Evolutionary conservation across 2,329 filamentous ascomycete species (phyloP).

Genomic region (Gliomastix tumulicola): DNA sequence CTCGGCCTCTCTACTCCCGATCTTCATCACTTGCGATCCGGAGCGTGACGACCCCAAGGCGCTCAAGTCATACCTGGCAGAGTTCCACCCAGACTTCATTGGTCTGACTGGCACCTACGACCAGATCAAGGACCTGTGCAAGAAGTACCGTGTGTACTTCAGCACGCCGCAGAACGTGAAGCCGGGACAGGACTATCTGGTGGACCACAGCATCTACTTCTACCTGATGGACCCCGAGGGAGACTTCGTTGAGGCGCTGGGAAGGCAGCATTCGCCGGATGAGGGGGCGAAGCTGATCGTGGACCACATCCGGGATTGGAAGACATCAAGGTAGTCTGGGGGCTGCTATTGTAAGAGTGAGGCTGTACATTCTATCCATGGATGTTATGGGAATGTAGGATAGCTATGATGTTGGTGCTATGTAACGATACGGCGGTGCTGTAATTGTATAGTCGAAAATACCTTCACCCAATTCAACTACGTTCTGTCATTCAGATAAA

Average conservation of each 20-base stretch:
- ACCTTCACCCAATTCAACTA: too few relatives aligned
- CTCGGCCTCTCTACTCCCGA: conserved; percentile 52
- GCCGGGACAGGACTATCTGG: conserved; percentile 91
- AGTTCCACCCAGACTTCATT: conserved; percentile 83
- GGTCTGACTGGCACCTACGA: conserved; percentile 92
- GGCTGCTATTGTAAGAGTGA: too few relatives aligned
- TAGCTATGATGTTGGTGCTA: too few relatives aligned
- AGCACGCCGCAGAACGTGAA: conserved; percentile 83
- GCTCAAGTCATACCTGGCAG: conserved; percentile 75
- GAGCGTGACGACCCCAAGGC: conserved; percentile 82
- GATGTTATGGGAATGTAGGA: too few relatives aligned
- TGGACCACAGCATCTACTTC: conserved; percentile 99
- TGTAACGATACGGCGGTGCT: too few relatives aligned
- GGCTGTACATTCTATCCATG: too few relatives aligned
- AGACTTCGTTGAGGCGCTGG: conserved; percentile 95
- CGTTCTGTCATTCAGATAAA: too few relatives aligned
- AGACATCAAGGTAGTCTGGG: conserved; percentile 14
- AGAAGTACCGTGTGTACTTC: conserved; percentile 95
- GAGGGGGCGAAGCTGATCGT: conserved; percentile 77
- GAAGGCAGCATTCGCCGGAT: conserved; percentile 86
- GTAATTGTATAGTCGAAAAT: too few relatives aligned
- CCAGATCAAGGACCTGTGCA: conserved; percentile 89
- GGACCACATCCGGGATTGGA: conserved; percentile 70
- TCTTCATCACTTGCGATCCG: conserved; percentile 96
- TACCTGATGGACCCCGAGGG: conserved; percentile 99